Evolutionary conservation across 1,284 basidiomycete species (phyloP).

Genomic region (Afroboletus lepidellus): DNA sequence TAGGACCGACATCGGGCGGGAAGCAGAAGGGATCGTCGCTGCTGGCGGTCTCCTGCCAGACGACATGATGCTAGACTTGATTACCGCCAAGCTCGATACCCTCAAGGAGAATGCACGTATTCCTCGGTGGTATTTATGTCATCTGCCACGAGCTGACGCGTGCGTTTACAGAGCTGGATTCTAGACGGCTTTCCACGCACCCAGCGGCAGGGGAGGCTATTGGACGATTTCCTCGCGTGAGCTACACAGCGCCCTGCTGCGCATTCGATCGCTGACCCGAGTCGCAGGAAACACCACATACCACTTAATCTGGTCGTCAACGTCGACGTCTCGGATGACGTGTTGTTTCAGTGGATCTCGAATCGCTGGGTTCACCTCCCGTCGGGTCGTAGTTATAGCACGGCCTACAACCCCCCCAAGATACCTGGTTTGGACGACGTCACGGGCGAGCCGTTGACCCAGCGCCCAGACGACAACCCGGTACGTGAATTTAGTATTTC

Average conservation of each 20-base stretch:
- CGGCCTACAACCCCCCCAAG: constrained; percentile 86
- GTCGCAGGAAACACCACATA: constrained; percentile 48
- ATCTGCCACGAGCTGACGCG: constrained; percentile 13
- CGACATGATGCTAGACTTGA: constrained; percentile 71
- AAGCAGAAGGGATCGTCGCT: constrained; percentile 76
- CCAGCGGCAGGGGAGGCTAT: constrained; percentile 79
- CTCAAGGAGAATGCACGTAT: constrained; percentile 57
- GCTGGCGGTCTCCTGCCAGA: constrained; percentile 74
- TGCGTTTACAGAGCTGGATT: constrained; percentile 72
- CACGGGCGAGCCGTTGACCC: constrained; percentile 88
- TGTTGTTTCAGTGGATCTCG: constrained; percentile 86
- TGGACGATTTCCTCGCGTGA: constrained; percentile 72
- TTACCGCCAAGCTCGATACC: constrained; percentile 65
- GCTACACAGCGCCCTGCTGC: constrained; percentile 19
- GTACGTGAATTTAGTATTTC: constrained; percentile 45
- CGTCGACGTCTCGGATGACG: constrained; percentile 85
- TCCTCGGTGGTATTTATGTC: neutral
- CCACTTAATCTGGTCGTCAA: constrained; percentile 86
- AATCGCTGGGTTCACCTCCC: constrained; percentile 91
- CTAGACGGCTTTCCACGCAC: constrained; percentile 97
- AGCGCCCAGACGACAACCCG: constrained; percentile 90
- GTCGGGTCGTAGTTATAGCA: constrained; percentile 91
- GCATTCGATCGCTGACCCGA: neutral
- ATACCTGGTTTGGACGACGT: constrained; percentile 84
- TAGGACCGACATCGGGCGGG: constrained; percentile 67